Evolutionary conservation across 2,329 filamentous ascomycete species (phyloP).

Genomic region (Pseudogymnoascus sp.): DNA sequence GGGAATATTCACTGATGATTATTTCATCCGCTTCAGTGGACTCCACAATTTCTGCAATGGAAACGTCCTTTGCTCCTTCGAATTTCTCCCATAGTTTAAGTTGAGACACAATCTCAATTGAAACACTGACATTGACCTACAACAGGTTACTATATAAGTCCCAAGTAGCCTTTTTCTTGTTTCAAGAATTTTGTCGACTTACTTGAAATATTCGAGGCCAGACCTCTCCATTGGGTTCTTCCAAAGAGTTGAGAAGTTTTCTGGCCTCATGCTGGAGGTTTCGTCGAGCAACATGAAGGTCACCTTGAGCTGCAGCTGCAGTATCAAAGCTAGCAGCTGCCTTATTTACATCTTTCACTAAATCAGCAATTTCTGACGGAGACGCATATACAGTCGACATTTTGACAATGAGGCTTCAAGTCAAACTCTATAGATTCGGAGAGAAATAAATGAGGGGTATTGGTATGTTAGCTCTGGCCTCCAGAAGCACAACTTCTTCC

Average conservation of each 20-base stretch:
- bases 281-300: conserved; percentile 15
- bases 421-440: background rate
- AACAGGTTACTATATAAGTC: background rate
- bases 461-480: background rate
- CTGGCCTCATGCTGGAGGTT: conserved; percentile 17
- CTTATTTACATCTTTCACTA: conserved; percentile 16
- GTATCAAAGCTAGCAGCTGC: conserved; percentile 14
- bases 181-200: background rate
- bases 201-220: conserved; percentile 20
- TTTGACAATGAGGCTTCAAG: background rate
- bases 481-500: background rate
- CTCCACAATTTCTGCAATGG: conserved; percentile 16
- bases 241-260: conserved; percentile 19
- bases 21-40: conserved; percentile 18
- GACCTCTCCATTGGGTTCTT: conserved; percentile 21
- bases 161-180: background rate
- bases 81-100: conserved; percentile 17
- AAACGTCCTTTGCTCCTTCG: conserved; percentile 17
- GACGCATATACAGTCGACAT: conserved; percentile 16
- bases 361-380: conserved; percentile 12
- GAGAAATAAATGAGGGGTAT: background rate
- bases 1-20: conserved; percentile 17
- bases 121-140: conserved; percentile 19
- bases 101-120: conserved; percentile 18
- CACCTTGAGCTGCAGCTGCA: conserved; percentile 10